A percentile compares a stretch with the other conserved stretches of the same genome.
Evolutionary conservation across 257 asterid species (phyloP).

Genomic region (Ilex asprella): DNA sequence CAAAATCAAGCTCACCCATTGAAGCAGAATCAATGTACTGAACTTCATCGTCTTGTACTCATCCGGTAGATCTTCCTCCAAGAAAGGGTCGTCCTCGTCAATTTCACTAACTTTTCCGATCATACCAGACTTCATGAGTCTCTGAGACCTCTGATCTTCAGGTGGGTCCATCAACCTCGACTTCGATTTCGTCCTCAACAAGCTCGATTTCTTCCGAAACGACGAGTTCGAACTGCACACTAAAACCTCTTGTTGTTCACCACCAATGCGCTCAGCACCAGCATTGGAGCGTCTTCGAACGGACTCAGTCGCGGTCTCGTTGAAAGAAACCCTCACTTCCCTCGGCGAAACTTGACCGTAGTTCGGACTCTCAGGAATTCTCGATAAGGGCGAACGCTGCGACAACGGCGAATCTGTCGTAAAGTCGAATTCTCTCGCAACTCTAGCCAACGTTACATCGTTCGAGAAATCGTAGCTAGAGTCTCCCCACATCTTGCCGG

Average conservation of each 20-base stretch:
- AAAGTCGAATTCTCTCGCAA: constrained; percentile 46
- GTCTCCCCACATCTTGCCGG: constrained; percentile 26
- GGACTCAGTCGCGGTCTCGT: constrained; percentile 25
- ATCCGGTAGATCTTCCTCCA: constrained; percentile 74
- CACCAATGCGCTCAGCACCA: constrained; percentile 13
- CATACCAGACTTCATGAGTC: constrained; percentile 37
- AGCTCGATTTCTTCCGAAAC: constrained; percentile 43
- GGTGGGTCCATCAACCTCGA: constrained; percentile 71
- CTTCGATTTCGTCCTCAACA: constrained; percentile 37
- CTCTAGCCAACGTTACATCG: constrained; percentile 19
- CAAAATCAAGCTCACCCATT: constrained; percentile 50
- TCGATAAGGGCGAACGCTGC: constrained; percentile 36
- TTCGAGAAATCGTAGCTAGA: constrained; percentile 37
- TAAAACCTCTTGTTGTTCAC: constrained; percentile 47
- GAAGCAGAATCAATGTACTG: constrained; percentile 35
- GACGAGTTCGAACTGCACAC: constrained; percentile 50
- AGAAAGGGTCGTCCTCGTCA: constrained; percentile 81
- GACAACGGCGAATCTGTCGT: constrained; percentile 32
- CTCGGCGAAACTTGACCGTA: constrained; percentile 30
- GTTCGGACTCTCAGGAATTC: constrained; percentile 46
- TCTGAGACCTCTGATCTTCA: constrained; percentile 26
- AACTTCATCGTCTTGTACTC: constrained; percentile 64
- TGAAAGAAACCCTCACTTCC: constrained; percentile 49
- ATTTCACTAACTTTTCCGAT: constrained; percentile 42
- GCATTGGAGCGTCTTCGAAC: constrained; percentile 45